Conservation (phyloP, 1,284 basidiomycete genomes). For the Tylopilus sp. region DNA sequence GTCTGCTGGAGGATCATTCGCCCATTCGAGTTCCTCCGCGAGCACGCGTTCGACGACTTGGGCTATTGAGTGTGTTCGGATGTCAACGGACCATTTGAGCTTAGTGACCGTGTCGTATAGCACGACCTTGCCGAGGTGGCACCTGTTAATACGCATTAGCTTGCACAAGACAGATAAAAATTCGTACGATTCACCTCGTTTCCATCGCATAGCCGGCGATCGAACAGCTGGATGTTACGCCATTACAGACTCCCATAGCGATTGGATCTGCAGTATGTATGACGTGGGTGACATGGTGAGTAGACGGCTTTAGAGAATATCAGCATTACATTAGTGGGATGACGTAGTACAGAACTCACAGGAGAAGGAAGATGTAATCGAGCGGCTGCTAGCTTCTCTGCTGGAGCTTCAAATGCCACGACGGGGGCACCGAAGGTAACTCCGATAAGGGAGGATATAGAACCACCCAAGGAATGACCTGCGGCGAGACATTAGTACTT, state of each 20-base stretch:
- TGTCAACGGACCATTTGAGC: slow-evolving; percentile 84
- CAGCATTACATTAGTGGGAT: background rate
- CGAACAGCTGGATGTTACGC: slow-evolving; percentile 67
- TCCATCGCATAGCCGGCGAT: slow-evolving; percentile 74
- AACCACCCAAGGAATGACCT: slow-evolving; percentile 84
- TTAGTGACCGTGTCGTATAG: slow-evolving; percentile 91
- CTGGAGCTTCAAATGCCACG: slow-evolving; percentile 87
- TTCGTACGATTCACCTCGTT: slow-evolving; percentile 50
- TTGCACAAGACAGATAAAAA: background rate
- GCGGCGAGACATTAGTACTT: slow-evolving; percentile 1
- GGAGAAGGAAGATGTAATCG: slow-evolving; percentile 83
- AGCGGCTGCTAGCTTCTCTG: slow-evolving; percentile 77
- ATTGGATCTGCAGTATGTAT: slow-evolving; percentile 82
- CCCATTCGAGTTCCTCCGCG: slow-evolving; percentile 72
- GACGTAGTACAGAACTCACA: slow-evolving; percentile 43
- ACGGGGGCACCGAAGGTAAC: slow-evolving; percentile 88
- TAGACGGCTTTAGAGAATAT: slow-evolving; percentile 56
- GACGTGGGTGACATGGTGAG: slow-evolving; percentile 73
- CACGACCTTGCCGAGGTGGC: slow-evolving; percentile 87
- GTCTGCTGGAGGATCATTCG: slow-evolving; percentile 39
- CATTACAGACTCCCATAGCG: slow-evolving; percentile 72
- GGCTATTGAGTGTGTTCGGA: slow-evolving; percentile 84
- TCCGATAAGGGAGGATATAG: slow-evolving; percentile 83
- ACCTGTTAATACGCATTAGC: slow-evolving; percentile 52
- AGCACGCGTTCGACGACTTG: slow-evolving; percentile 82